phyloP scores from a whole-genome alignment of 768 basidiomycete species.

The Ramaria rubella region DNA sequence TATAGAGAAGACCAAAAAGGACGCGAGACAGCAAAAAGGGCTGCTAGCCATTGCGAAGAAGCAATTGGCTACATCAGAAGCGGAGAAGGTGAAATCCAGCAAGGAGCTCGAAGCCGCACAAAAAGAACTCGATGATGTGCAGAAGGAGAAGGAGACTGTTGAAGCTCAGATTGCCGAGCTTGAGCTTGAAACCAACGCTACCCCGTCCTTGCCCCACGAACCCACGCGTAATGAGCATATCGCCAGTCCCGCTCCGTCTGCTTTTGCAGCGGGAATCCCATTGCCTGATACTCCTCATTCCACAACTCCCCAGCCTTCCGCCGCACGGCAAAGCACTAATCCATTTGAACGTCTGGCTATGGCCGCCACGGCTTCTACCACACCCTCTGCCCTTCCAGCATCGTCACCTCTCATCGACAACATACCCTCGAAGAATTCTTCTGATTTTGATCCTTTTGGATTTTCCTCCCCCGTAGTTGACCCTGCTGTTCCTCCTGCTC shows the following conservation, averaged over 20 bases:
- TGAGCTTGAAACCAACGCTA: constrained; percentile 21
- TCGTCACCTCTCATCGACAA: constrained; percentile 36
- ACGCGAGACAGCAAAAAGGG: constrained; percentile 94
- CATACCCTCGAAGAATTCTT: constrained; percentile 29
- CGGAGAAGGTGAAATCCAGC: constrained; percentile 60
- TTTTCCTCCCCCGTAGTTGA: neutral
- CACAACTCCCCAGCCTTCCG: constrained; percentile 42
- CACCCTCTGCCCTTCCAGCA: constrained; percentile 56
- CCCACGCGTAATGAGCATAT: neutral
- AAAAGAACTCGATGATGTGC: constrained; percentile 44
- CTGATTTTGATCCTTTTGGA: constrained; percentile 14
- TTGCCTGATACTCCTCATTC: constrained; percentile 66
- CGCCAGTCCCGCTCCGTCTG: constrained; percentile 37
- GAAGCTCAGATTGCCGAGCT: constrained; percentile 39
- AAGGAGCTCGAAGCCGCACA: constrained; percentile 67
- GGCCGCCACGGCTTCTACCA: constrained; percentile 38
- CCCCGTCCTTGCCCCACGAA: constrained; percentile 16
- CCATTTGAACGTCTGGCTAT: constrained; percentile 75
- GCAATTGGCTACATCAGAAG: constrained; percentile 80
- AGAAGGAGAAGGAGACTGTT: constrained; percentile 47
- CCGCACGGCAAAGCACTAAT: constrained; percentile 64
- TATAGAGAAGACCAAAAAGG: constrained; percentile 85
- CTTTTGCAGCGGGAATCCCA: constrained; percentile 63
- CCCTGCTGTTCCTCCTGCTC: neutral
- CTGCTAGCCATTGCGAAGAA: constrained; percentile 92